These are phyloP conservation scores for Aspergillus sp. DNA, from an alignment of 2,329 filamentous ascomycete species.

Conservation along the genomic window DNA sequence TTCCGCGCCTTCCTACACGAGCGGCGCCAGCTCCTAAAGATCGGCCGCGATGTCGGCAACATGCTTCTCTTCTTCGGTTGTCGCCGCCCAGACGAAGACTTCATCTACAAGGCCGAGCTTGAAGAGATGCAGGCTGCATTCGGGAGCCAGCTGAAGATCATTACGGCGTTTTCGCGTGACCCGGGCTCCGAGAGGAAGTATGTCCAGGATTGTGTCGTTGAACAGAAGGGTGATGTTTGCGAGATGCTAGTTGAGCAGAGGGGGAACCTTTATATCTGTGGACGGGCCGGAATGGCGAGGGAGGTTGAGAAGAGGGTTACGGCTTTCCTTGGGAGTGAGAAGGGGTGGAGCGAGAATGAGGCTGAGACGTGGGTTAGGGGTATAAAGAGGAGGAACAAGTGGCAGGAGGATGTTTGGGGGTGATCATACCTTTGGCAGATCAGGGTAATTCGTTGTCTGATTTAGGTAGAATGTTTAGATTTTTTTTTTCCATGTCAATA, in stretches of 20 bases:
- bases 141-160: conserved; percentile 18
- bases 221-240: conserved; percentile 29
- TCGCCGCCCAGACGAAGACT: conserved; percentile 37
- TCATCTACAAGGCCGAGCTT: conserved; percentile 35
- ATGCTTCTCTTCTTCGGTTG: conserved; percentile 48
- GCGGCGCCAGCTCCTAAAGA: conserved; percentile 35
- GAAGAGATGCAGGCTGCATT: conserved; percentile 22
- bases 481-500: neutral
- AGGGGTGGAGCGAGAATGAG: conserved; percentile 41
- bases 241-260: conserved; percentile 37
- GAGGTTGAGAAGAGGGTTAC: conserved; percentile 45
- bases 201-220: conserved; percentile 41
- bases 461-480: neutral
- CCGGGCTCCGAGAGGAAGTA: conserved; percentile 22
- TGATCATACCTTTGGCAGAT: neutral
- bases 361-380: conserved; percentile 49
- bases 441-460: too few species aligned
- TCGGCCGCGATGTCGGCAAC: conserved; percentile 37
- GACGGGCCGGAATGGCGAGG: conserved; percentile 38
- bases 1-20: conserved; percentile 48
- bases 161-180: conserved; percentile 30
- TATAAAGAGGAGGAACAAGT: conserved; percentile 52
- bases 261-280: conserved; percentile 45
- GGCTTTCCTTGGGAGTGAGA: conserved; percentile 32
- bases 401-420: conserved; percentile 56